Percentiles rank a stretch among this genome's conserved stretches.
phyloP scores from a whole-genome alignment of 306 rosid species.

The Lagenaria siceraria region DNA sequence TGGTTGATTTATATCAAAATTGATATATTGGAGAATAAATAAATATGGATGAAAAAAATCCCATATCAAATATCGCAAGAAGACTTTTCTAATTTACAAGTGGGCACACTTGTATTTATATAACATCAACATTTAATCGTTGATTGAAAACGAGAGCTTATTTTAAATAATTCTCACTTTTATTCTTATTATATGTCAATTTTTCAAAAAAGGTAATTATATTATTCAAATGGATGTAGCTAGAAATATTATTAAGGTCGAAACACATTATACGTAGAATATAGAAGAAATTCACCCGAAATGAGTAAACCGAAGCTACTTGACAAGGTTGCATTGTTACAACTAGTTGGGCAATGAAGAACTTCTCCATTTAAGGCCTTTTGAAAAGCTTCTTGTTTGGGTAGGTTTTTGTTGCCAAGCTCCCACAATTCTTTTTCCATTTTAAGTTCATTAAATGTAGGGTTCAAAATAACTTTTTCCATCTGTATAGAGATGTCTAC shows the following conservation, averaged over 20 bases:
- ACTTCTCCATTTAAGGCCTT: background rate
- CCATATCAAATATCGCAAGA: background rate
- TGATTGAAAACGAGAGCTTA: background rate
- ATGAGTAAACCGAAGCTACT: background rate
- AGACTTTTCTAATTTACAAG: background rate
- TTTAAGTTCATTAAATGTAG: too few species aligned
- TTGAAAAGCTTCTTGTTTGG: too few species aligned
- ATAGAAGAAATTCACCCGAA: background rate
- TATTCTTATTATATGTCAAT: background rate
- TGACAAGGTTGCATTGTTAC: background rate
- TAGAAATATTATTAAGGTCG: background rate
- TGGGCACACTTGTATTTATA: background rate
- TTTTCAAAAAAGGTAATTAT: background rate
- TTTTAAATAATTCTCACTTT: background rate
- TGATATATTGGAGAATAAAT: background rate
- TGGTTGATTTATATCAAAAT: background rate
- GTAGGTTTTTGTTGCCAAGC: too few species aligned
- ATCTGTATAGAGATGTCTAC: too few species aligned
- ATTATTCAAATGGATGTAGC: background rate
- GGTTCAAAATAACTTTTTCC: too few species aligned
- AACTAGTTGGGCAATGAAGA: background rate
- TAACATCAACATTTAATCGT: background rate
- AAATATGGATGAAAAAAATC: too few species aligned
- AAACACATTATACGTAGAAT: background rate
- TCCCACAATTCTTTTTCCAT: too few species aligned